A percentile compares a stretch with the other conserved stretches of the same genome.
These are phyloP conservation scores for Globisporangium splendens DNA, from an alignment of 352 stramenopile genomes.

Conservation along the genomic window DNA sequence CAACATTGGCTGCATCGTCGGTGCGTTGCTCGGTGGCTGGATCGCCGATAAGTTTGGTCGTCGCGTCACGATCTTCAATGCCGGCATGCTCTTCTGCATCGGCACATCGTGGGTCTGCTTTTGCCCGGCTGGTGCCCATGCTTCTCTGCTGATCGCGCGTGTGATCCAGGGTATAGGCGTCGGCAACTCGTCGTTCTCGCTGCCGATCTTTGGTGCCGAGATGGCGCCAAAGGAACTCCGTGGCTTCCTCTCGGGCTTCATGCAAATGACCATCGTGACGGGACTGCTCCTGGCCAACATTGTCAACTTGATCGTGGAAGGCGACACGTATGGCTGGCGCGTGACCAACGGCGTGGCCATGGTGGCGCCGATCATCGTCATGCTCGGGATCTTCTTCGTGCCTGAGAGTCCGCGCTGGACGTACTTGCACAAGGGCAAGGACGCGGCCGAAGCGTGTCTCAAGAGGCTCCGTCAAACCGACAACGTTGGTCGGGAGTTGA, in stretches of 20 bases:
- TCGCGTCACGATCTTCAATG: too few relatives aligned
- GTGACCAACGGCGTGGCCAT: constrained; percentile 27
- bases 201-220: constrained; percentile 31
- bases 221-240: constrained; percentile 32
- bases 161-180: constrained; percentile 25
- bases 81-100: too few relatives aligned
- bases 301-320: constrained; percentile 23
- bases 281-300: constrained; percentile 24
- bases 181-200: constrained; percentile 32
- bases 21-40: constrained; percentile 19
- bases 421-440: constrained; percentile 23
- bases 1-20: constrained; percentile 30
- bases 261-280: constrained; percentile 28
- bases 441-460: constrained; percentile 17
- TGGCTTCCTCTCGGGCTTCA: constrained; percentile 30
- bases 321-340: constrained; percentile 19
- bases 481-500: constrained; percentile 19
- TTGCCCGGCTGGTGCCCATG: constrained; percentile 9
- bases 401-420: constrained; percentile 29
- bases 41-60: constrained; percentile 17
- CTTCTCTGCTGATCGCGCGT: constrained; percentile 14
- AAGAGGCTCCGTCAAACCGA: constrained; percentile 18
- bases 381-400: constrained; percentile 10
- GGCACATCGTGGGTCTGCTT: constrained; percentile 6
- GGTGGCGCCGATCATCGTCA: constrained; percentile 26